phyloP scores from a whole-genome alignment of 768 basidiomycete species.

The Grammothele lineata region DNA sequence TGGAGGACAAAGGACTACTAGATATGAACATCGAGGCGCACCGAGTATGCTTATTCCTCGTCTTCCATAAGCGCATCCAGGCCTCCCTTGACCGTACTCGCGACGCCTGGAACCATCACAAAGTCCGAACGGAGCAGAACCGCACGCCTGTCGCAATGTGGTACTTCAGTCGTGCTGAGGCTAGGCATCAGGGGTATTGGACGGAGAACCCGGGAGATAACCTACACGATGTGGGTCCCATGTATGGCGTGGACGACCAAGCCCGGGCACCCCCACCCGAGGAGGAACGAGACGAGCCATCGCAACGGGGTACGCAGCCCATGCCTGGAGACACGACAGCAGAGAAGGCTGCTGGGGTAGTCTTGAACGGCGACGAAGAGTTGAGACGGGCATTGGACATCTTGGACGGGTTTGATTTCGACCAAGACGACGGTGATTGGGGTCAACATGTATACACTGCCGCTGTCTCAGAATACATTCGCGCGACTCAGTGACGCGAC shows the following conservation, averaged over 20 bases:
- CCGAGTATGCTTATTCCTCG: conserved; percentile 21
- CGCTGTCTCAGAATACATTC: not conserved
- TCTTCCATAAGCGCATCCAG: conserved; percentile 29
- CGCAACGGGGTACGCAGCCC: too few relatives aligned
- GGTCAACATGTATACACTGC: not conserved
- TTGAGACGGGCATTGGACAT: too few relatives aligned
- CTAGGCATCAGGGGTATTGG: conserved; percentile 10
- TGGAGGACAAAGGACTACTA: too few relatives aligned
- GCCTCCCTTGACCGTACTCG: conserved; percentile 20
- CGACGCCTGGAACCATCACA: conserved; percentile 26
- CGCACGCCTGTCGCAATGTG: conserved; percentile 21
- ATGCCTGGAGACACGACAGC: too few relatives aligned
- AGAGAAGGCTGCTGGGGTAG: too few relatives aligned
- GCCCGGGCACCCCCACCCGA: too few relatives aligned
- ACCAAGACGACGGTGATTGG: not conserved
- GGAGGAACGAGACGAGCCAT: too few relatives aligned
- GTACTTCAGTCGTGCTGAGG: conserved; percentile 22
- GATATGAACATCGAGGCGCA: conserved; percentile 2
- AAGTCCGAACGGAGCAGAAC: conserved; percentile 20
- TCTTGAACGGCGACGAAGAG: too few relatives aligned
- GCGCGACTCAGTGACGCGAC: too few relatives aligned
- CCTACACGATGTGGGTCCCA: not conserved
- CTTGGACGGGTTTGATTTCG: not conserved
- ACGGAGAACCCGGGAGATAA: not conserved
- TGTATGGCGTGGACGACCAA: not conserved